Evolutionary conservation across 345 rosid genomes (phyloP).

Genomic region (Lepidium didymum): DNA sequence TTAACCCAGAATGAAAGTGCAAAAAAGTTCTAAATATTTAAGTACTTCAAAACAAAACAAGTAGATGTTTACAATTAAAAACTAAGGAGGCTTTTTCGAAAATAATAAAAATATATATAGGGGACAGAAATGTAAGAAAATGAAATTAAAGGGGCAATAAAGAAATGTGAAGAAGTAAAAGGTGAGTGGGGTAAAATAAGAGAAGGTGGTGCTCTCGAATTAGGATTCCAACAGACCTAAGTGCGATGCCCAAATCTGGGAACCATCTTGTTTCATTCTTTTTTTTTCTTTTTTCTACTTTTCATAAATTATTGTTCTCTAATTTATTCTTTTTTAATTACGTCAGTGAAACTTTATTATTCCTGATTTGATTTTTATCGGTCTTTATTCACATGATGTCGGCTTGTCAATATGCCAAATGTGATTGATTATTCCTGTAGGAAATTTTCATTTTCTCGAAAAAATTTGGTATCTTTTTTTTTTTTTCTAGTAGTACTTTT

Average conservation of each 20-base stretch:
- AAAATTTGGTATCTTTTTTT: background rate
- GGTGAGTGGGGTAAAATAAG: background rate
- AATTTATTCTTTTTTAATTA: background rate
- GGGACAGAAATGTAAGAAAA: background rate
- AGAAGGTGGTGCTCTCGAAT: constrained; percentile 29
- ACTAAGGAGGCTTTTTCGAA: no score
- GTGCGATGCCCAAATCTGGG: constrained; percentile 32
- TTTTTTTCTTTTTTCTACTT: background rate
- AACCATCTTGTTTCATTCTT: constrained; percentile 21
- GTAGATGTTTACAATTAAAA: no score
- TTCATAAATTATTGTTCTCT: background rate
- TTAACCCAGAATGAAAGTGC: background rate
- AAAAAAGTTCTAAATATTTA: background rate
- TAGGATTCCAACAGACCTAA: constrained; percentile 32
- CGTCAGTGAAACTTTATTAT: constrained; percentile 13
- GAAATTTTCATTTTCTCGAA: background rate
- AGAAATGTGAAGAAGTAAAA: background rate
- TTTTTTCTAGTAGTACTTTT: background rate
- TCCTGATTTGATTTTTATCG: constrained; percentile 2
- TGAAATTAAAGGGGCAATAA: background rate
- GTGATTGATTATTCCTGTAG: background rate
- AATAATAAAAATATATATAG: background rate
- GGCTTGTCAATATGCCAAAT: background rate
- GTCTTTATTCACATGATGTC: constrained; percentile 4
- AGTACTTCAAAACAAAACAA: background rate